Conservation (phyloP, 345 rosid genomes). For the Moringa oleifera region DNA sequence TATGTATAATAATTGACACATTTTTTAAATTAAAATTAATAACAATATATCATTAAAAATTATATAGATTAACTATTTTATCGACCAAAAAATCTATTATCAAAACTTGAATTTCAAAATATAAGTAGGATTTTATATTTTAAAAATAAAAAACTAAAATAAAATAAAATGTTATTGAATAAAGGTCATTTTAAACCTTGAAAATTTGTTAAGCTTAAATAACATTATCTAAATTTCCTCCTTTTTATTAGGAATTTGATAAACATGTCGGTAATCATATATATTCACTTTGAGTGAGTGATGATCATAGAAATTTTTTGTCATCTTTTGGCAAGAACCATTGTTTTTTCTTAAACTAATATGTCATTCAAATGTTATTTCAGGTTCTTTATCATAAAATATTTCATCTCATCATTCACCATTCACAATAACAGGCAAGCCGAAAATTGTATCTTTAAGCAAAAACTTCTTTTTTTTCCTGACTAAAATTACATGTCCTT, state of each 20-base stretch:
- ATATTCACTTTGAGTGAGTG: slow-evolving; percentile 19
- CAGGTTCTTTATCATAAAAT: slow-evolving; percentile 13
- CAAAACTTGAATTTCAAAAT: no score
- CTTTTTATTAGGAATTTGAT: slow-evolving; percentile 20
- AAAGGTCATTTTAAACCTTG: no score
- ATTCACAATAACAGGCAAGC: slow-evolving; percentile 41
- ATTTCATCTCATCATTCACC: slow-evolving; percentile 12
- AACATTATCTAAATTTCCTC: no score
- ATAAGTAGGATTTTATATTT: no score
- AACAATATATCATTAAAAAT: no score
- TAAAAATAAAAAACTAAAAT: no score
- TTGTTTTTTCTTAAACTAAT: slow-evolving; percentile 22
- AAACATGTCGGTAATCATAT: slow-evolving; percentile 17
- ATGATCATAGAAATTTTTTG: slow-evolving; percentile 15
- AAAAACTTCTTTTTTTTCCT: slow-evolving; percentile 35
- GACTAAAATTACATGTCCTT: slow-evolving; percentile 31
- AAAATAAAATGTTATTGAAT: no score
- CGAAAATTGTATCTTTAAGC: slow-evolving; percentile 49
- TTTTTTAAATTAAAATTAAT: no score
- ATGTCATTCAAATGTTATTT: slow-evolving; percentile 13
- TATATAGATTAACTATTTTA: no score
- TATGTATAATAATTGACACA: no score
- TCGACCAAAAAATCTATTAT: no score
- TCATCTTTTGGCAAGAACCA: slow-evolving; percentile 9
- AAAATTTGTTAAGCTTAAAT: no score